phyloP scores from a whole-genome alignment of 805 yeast species.

The Pichia insulana region DNA sequence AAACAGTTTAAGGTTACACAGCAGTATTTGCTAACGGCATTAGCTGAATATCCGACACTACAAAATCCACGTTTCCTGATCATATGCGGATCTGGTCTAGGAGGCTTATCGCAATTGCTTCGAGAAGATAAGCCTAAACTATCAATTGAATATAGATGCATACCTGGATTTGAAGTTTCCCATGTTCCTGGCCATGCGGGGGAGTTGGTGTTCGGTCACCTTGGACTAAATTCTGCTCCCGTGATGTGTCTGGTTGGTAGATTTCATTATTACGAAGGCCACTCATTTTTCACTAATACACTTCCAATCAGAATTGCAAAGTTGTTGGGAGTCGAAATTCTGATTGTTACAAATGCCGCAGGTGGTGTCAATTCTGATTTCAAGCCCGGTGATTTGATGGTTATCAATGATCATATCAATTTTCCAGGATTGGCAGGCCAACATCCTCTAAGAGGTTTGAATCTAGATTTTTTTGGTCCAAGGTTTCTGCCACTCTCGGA shows the following conservation, averaged over 20 bases:
- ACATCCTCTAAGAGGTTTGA: slow-evolving; percentile 85
- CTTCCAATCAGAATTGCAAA: slow-evolving; percentile 78
- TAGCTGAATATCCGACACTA: slow-evolving; percentile 10
- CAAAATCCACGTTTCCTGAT: slow-evolving; percentile 56
- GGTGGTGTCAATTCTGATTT: slow-evolving; percentile 71
- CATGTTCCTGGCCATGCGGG: slow-evolving; percentile 93
- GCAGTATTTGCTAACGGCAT: slow-evolving; percentile 7
- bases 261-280: slow-evolving; percentile 88
- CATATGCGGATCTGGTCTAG: slow-evolving; percentile 92
- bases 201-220: slow-evolving; percentile 64
- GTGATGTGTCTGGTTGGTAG: slow-evolving; percentile 93
- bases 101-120: slow-evolving; percentile 63
- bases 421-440: slow-evolving; percentile 85
- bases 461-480: slow-evolving; percentile 71
- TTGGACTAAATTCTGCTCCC: slow-evolving; percentile 62
- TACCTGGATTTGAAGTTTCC: slow-evolving; percentile 74
- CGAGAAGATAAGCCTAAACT: slow-evolving; percentile 28
- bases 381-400: slow-evolving; percentile 85
- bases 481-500: slow-evolving; percentile 84
- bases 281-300: slow-evolving; percentile 69
- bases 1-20: slow-evolving; percentile 13
- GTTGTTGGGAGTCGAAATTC: slow-evolving; percentile 46
- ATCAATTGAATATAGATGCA: slow-evolving; percentile 51
- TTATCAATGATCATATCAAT: slow-evolving; percentile 81
- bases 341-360: slow-evolving; percentile 92